A percentile compares a stretch with the other conserved stretches of the same genome.
phyloP scores from a whole-genome alignment of 73 alveolate species.

The Paramecium sexaurelia region DNA sequence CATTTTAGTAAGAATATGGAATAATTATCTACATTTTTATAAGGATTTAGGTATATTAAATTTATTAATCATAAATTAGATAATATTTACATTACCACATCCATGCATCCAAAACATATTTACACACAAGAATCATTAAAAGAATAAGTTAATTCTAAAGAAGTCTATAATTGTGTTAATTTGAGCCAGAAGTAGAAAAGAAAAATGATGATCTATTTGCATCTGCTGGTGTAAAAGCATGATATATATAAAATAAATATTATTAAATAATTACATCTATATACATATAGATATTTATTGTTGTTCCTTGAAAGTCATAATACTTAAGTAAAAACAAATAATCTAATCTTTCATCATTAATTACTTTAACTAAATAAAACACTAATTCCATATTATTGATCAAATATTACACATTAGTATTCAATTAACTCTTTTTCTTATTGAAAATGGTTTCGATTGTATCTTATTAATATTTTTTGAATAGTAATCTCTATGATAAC shows the following conservation, averaged over 20 bases:
- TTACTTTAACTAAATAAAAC: conserved; percentile 62
- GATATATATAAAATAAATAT: not conserved
- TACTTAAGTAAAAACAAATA: conserved; percentile 13
- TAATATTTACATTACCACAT: conserved; percentile 39
- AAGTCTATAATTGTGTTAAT: not conserved
- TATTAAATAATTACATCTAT: not conserved
- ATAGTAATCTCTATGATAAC: too few relatives aligned
- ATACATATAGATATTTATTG: too few relatives aligned
- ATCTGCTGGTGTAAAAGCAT: conserved; percentile 10
- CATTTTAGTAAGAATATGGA: conserved; percentile 1
- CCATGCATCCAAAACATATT: conserved; percentile 40
- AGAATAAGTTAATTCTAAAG: conserved; percentile 5
- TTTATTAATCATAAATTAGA: not conserved
- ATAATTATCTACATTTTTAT: conserved; percentile 9
- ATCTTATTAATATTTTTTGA: too few relatives aligned
- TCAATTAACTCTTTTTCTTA: too few relatives aligned
- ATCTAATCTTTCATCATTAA: not conserved
- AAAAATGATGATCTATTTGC: not conserved
- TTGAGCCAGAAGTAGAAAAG: conserved; percentile 24
- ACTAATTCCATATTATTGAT: too few relatives aligned
- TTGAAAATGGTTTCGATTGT: too few relatives aligned
- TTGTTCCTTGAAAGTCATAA: conserved; percentile 23
- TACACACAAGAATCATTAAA: conserved; percentile 37
- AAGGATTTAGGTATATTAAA: conserved; percentile 17
- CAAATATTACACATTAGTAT: too few relatives aligned